These are phyloP conservation scores for Mortierella polycephala DNA, from an alignment of 371 early-diverging fungal species.

Conservation along the genomic window DNA sequence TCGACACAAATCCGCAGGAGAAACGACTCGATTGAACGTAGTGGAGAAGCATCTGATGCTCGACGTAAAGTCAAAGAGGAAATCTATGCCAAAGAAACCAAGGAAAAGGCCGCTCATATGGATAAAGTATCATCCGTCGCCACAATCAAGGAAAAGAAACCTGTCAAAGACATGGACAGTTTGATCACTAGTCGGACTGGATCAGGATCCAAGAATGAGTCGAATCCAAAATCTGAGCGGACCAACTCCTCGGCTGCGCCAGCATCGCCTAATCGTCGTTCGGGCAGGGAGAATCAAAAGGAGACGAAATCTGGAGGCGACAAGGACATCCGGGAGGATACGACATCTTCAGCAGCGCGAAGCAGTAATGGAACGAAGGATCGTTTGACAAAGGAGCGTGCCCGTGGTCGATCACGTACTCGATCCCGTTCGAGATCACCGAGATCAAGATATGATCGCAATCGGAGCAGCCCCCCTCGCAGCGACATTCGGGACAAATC, in stretches of 20 bases:
- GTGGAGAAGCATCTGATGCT: constrained; percentile 1
- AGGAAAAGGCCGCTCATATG: constrained; percentile 19
- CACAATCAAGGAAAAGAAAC: constrained; percentile 15
- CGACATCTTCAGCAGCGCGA: constrained; percentile 22
- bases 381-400: constrained; percentile 23
- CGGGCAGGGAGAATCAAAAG: constrained; percentile 27
- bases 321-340: constrained; percentile 28
- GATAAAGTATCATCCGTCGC: constrained; percentile 11
- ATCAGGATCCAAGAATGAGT: constrained; percentile 28
- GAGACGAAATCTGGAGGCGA: constrained; percentile 34
- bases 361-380: constrained; percentile 20
- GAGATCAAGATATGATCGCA: constrained; percentile 39
- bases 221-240: constrained; percentile 32
- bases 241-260: constrained; percentile 18
- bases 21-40: constrained; percentile 18
- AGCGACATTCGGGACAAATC: constrained; percentile 41
- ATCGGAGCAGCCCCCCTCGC: constrained; percentile 30
- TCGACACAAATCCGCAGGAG: constrained; percentile 5
- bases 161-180: constrained; percentile 18
- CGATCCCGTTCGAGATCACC: constrained; percentile 44
- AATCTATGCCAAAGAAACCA: constrained; percentile 20
- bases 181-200: constrained; percentile 13
- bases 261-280: constrained; percentile 19
- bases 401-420: constrained; percentile 36
- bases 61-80: constrained; percentile 30